A percentile compares a stretch with the other conserved stretches of the same genome.
phyloP scores from a whole-genome alignment of 495 filamentous ascomycete species.

The Trichocladium antarcticum region DNA sequence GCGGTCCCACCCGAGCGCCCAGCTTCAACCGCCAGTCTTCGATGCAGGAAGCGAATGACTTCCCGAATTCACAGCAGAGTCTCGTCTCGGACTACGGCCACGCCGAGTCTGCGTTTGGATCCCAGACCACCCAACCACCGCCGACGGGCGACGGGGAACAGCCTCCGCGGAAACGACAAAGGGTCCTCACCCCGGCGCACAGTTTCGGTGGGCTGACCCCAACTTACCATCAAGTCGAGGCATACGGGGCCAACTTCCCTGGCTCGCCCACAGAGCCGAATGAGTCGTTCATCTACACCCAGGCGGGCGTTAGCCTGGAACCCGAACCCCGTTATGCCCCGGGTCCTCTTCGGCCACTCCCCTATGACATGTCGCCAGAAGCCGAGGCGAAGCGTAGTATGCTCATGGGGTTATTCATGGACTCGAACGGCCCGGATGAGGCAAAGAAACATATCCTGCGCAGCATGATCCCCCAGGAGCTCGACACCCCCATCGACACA shows the following conservation, averaged over 20 bases:
- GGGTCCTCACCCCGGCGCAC: constrained; percentile 35
- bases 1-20: constrained; percentile 35
- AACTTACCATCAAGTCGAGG: constrained; percentile 39
- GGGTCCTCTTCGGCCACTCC: constrained; percentile 56
- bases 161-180: constrained; percentile 72
- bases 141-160: constrained; percentile 49
- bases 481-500: constrained; percentile 81
- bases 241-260: constrained; percentile 35
- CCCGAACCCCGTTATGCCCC: constrained; percentile 43
- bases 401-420: constrained; percentile 79
- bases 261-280: constrained; percentile 75
- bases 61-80: constrained; percentile 41
- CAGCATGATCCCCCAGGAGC: constrained; percentile 60
- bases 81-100: constrained; percentile 37
- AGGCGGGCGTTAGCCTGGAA: constrained; percentile 41
- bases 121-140: constrained; percentile 29
- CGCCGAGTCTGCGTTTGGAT: constrained; percentile 34
- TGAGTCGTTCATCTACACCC: constrained; percentile 69
- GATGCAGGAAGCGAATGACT: constrained; percentile 48
- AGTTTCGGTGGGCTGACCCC: constrained; percentile 37
- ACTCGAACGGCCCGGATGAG: constrained; percentile 51
- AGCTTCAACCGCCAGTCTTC: constrained; percentile 46
- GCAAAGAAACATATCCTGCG: constrained; percentile 35
- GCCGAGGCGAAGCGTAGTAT: constrained; percentile 63
- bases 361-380: constrained; percentile 52